Base-by-base conservation (phyloP, 441 rosid species). In the Pelargonium cotyledonis region DNA sequence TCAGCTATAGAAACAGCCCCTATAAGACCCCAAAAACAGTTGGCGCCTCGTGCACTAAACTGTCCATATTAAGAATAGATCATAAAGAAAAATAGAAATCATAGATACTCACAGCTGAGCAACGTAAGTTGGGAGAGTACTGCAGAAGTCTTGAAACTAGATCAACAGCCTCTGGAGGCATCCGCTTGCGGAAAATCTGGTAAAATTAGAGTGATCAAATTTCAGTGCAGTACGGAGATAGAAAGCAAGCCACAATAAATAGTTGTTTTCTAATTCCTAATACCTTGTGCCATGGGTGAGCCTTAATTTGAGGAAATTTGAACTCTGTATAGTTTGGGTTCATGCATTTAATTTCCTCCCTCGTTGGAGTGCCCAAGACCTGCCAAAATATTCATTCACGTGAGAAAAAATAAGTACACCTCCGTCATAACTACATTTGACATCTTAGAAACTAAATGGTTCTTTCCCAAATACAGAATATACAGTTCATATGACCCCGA, bases 271-370 rank as follows among this genome's bases (percentile, higher is more conserved):
- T 4, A 23, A 78, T 65, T 44, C 63, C 21, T 29, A 10, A 53
- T 80, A 93, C 99, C 95, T 94, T 94, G 80, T 91, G 98, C 98
- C 98, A 92, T 7, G 96, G 98, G 74, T 88, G 96, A 73, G 97
- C 92, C 76, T 92, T 92, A 51, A 90, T 92, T 83, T 92, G 98
- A 73, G 97, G 98, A 69, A 92, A 93, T 68, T 89, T 93, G 83
- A 85, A 88, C 73, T 94, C 96, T 0, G 93, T 94, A 76, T 94
- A 91, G 73, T 91, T 84, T 16, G 97, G 99, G 67, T 94, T 91
- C 99, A 94, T 94, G 87, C 99, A 94, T 68, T 89, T 89, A 65
- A 91, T 94, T 85, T 94, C 99, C 80, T 94, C 99, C 78, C 99
- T 84, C 0, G 99, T 89, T 31, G 99, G 97, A 61, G 99, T 94